Evolutionary conservation across 2,329 filamentous ascomycete genomes (phyloP).

Genomic region (Aspergillus sergii): DNA sequence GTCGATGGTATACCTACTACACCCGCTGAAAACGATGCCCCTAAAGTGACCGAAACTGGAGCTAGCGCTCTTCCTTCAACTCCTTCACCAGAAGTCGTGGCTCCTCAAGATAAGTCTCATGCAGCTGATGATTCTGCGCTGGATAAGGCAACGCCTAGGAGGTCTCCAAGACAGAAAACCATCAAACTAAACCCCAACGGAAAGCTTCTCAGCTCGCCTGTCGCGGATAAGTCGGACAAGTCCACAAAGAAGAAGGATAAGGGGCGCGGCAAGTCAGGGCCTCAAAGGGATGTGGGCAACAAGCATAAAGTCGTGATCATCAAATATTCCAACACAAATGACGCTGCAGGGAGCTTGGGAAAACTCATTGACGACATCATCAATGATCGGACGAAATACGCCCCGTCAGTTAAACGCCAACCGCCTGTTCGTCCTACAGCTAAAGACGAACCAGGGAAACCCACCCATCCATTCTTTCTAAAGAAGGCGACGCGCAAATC

Average conservation of each 20-base stretch:
- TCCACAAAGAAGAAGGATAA: slow-evolving; percentile 22
- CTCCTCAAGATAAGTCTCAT: background rate
- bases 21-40: background rate
- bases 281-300: slow-evolving; percentile 35
- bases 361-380: slow-evolving; percentile 67
- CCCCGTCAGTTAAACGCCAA: slow-evolving; percentile 23
- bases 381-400: slow-evolving; percentile 35
- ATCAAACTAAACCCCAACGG: slow-evolving; percentile 48
- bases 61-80: background rate
- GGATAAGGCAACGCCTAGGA: slow-evolving; percentile 26
- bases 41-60: background rate
- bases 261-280: slow-evolving; percentile 40
- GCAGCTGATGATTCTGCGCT: background rate
- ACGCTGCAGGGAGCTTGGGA: slow-evolving; percentile 55
- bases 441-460: slow-evolving; percentile 42
- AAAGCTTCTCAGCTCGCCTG: slow-evolving; percentile 45
- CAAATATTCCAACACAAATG: slow-evolving; percentile 59
- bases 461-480: slow-evolving; percentile 70
- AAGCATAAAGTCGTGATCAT: slow-evolving; percentile 54
- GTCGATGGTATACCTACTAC: background rate
- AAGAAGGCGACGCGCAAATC: slow-evolving; percentile 51
- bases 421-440: slow-evolving; percentile 9
- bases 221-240: slow-evolving; percentile 19
- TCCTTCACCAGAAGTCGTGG: background rate
- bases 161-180: slow-evolving; percentile 57